A percentile compares a stretch with the other conserved stretches of the same genome.
Conservation (phyloP, 2,329 filamentous ascomycete genomes). For the Knufia petricola region DNA sequence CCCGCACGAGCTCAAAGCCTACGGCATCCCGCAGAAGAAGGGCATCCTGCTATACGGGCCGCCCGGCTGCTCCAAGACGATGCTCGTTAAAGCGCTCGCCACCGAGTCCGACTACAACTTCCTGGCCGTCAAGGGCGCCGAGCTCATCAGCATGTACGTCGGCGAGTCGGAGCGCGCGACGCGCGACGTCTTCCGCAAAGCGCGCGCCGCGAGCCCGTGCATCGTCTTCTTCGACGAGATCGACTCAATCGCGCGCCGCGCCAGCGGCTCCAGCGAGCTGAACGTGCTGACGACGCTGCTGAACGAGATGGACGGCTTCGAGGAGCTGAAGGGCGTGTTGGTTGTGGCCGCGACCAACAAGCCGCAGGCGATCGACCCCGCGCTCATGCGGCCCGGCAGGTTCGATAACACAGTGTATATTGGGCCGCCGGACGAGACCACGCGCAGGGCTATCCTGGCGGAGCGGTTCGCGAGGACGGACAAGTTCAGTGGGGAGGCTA, state of each 20-base stretch:
- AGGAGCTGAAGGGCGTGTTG: conserved; percentile 70
- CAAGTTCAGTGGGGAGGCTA: conserved; percentile 49
- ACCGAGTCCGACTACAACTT: conserved; percentile 89
- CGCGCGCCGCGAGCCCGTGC: conserved; percentile 72
- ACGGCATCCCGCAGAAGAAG: conserved; percentile 56
- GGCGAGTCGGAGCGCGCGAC: conserved; percentile 85
- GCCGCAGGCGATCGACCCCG: conserved; percentile 75
- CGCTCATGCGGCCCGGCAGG: conserved; percentile 73
- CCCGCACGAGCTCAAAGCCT: conserved; percentile 40
- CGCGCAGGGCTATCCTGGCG: conserved; percentile 65
- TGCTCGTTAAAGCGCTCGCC: conserved; percentile 81
- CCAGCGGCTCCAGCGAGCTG: conserved; percentile 44
- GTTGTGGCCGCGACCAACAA: conserved; percentile 88
- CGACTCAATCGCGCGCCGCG: conserved; percentile 64
- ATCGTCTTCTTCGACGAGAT: conserved; percentile 98
- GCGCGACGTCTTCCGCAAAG: conserved; percentile 75
- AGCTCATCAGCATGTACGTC: conserved; percentile 93
- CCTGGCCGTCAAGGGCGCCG: conserved; percentile 85
- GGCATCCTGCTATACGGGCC: conserved; percentile 85
- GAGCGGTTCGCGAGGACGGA: conserved; percentile 47
- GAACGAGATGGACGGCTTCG: conserved; percentile 94
- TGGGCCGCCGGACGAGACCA: conserved; percentile 63
- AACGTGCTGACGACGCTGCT: conserved; percentile 84
- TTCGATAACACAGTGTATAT: conserved; percentile 83
- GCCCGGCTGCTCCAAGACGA: conserved; percentile 88